A percentile compares a stretch with the other conserved stretches of the same genome.
phyloP scores from a whole-genome alignment of 768 basidiomycete genomes.

The Xerocomellus amylosporus region DNA sequence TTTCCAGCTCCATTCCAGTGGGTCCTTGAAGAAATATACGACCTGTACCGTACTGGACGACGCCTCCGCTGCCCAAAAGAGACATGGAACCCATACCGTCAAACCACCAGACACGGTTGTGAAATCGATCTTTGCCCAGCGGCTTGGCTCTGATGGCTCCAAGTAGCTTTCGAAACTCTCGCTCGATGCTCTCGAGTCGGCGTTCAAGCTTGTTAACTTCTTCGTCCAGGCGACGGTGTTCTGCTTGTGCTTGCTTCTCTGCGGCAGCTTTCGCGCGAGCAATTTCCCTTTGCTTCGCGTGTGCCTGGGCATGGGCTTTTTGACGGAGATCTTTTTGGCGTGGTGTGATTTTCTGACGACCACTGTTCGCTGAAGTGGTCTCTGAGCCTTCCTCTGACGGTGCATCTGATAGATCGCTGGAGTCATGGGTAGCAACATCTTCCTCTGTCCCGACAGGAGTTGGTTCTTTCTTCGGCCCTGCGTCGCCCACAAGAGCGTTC shows the following conservation, averaged over 20 bases:
- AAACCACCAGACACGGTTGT: constrained; percentile 98
- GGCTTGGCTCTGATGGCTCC: constrained; percentile 86
- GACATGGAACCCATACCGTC: constrained; percentile 90
- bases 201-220: constrained; percentile 83
- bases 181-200: constrained; percentile 81
- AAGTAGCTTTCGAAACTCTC: constrained; percentile 88
- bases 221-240: constrained; percentile 82
- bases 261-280: constrained; percentile 76
- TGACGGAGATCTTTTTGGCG: constrained; percentile 53
- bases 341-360: constrained; percentile 41
- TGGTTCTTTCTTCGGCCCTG: constrained; percentile 46
- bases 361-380: constrained; percentile 44
- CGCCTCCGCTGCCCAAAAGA: constrained; percentile 73
- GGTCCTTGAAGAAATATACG: constrained; percentile 92
- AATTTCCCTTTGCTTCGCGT: constrained; percentile 79
- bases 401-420: constrained; percentile 72
- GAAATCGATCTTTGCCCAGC: constrained; percentile 88
- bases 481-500: constrained; percentile 56
- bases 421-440: constrained; percentile 60
- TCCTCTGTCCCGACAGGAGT: constrained; percentile 43
- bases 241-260: constrained; percentile 76
- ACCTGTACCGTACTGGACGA: constrained; percentile 83
- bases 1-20: constrained; percentile 72
- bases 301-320: constrained; percentile 52
- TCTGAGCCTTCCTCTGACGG: constrained; percentile 63